Evolutionary conservation across 2,329 filamentous ascomycete genomes (phyloP), one percentile per base, ranked within the genome.

Genomic region (Microcyclosporella mali): DNA sequence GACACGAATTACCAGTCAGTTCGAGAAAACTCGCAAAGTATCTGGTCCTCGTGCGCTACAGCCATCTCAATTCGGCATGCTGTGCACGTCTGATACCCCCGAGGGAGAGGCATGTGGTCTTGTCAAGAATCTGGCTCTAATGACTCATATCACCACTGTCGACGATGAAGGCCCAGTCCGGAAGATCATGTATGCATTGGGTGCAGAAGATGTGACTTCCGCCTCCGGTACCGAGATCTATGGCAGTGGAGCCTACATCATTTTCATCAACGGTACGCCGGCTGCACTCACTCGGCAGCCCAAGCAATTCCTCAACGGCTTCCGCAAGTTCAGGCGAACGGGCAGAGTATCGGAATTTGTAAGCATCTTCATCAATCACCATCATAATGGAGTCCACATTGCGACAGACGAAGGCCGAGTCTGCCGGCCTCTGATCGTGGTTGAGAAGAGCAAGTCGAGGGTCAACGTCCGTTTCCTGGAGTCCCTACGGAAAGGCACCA

Each of bases 61-160:
- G 61, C 89, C 92, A 6, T 98, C 92, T 1, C 92, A 98, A 56
- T 98, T 95, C 70, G 92, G 92, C 56, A 95, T 98, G 89, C 74
- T 98, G 41, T 98, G 92, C 62, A 85, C 89, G 0, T 94, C 92
- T 9, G 92, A 98, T 73, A 98, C 92, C 0, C 92, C 92, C 6
- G 92, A 98, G 82, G 92, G 92, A 68, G 92, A 98, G 71, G 89
- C 92, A 9, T 98, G 92, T 69, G 92, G 92, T 74, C 70, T 98
- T 44, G 89, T 98, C 56, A 98, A 98, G 74, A 98, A 98, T 61
- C 68, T 98, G 70, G 92, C 92, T 7, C 73, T 98, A 44, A 98
- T 98, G 92, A 98, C 94, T 39, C 94, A 98, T 61, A 97, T 98
- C 56, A 98, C 92, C 1, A 98, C 92, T 1, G 88, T 95, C 51